These are phyloP conservation scores for Cichorium intybus DNA, from an alignment of 140 eudicot genomes.

Conservation along the genomic window DNA sequence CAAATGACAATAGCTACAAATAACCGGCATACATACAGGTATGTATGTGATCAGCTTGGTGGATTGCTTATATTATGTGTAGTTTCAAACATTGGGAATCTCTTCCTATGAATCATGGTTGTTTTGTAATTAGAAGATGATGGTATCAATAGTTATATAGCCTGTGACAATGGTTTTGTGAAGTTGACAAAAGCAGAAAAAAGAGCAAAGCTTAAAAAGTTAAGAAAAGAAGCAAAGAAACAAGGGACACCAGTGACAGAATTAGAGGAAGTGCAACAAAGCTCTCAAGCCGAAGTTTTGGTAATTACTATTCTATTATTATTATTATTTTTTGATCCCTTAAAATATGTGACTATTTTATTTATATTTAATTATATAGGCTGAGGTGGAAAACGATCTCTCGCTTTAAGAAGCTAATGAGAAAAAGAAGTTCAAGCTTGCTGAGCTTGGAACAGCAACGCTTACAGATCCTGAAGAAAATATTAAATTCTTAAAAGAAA, in stretches of 20 bases:
- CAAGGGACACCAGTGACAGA: constrained; percentile 57
- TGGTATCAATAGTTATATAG: background rate
- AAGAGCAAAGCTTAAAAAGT: constrained; percentile 61
- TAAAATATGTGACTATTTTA: too few species aligned
- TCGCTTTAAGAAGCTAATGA: constrained; percentile 66
- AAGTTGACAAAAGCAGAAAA: too few species aligned
- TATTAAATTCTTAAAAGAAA: constrained; percentile 53
- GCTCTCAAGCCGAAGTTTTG: constrained; percentile 75
- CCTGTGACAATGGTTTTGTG: constrained; percentile 41
- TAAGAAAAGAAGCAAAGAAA: constrained; percentile 83
- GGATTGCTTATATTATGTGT: too few species aligned
- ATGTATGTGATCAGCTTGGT: too few species aligned
- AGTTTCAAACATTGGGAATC: background rate
- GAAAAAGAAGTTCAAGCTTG: constrained; percentile 60
- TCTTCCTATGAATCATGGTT: background rate
- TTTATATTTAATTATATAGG: constrained; percentile 60
- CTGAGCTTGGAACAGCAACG: constrained; percentile 80
- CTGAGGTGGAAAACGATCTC: constrained; percentile 84
- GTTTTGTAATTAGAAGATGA: constrained; percentile 1
- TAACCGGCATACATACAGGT: too few species aligned
- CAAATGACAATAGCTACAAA: too few species aligned
- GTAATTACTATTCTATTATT: constrained; percentile 32
- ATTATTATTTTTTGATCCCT: background rate
- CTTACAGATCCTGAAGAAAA: constrained; percentile 79
- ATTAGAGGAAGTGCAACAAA: constrained; percentile 52